phyloP scores from a whole-genome alignment of 768 basidiomycete species.

The Hydnomerulius pinastri region DNA sequence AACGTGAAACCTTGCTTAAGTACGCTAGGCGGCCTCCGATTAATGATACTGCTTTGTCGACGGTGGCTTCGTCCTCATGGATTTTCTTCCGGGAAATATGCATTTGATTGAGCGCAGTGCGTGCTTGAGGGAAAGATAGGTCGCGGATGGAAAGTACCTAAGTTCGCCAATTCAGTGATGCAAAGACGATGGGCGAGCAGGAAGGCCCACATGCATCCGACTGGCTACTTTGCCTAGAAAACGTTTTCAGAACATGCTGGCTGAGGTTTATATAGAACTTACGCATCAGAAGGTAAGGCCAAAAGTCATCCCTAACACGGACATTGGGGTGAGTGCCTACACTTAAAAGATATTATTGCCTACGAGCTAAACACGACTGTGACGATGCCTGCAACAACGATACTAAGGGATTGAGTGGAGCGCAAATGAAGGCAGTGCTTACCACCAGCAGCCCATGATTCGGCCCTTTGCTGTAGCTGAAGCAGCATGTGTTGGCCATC shows the following conservation, averaged over 20 bases:
- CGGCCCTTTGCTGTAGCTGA: conserved; percentile 84
- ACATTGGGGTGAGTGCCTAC: conserved; percentile 18
- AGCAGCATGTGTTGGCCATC: conserved; percentile 78
- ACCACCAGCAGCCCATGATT: conserved; percentile 84
- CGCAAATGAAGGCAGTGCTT: conserved; percentile 22
- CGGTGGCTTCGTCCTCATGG: conserved; percentile 35
- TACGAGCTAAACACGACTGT: conserved; percentile 81
- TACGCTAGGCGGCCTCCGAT: conserved; percentile 84
- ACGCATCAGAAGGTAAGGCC: conserved; percentile 74
- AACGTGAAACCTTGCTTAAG: conserved; percentile 52
- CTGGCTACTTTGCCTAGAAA: conserved; percentile 64
- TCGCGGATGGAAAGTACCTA: conserved; percentile 75
- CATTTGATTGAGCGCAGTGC: conserved; percentile 55
- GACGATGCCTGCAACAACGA: conserved; percentile 53
- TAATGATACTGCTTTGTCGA: conserved; percentile 49
- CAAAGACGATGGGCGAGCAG: neutral
- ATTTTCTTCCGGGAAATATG: conserved; percentile 30
- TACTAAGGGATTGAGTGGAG: conserved; percentile 7
- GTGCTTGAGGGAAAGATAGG: conserved; percentile 58
- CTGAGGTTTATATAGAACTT: conserved; percentile 28
- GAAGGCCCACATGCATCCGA: conserved; percentile 64
- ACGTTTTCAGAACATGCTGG: conserved; percentile 13
- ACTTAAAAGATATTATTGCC: conserved; percentile 26
- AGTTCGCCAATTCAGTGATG: conserved; percentile 9
- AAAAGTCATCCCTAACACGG: conserved; percentile 73